Evolutionary conservation across 1,139 yeast species (phyloP).

Genomic region (Geotrichum armillariae): DNA sequence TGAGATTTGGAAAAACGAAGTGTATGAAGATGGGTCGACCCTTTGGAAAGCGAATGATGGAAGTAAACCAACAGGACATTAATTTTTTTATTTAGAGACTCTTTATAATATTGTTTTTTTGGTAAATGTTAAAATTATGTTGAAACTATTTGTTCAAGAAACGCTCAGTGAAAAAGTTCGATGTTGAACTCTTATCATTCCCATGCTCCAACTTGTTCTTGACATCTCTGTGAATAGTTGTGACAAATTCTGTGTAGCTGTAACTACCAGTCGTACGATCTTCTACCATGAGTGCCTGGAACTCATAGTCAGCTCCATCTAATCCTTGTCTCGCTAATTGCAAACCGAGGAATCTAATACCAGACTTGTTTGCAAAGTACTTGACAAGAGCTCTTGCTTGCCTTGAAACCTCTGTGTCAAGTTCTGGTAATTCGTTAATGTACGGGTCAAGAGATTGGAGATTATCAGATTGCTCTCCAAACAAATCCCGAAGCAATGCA

Average conservation of each 20-base stretch:
- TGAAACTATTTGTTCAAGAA: conserved; percentile 19
- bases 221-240: conserved; percentile 38
- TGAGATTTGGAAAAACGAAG: conserved; percentile 53
- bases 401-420: conserved; percentile 66
- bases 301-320: conserved; percentile 61
- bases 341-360: conserved; percentile 50
- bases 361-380: conserved; percentile 47
- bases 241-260: conserved; percentile 36
- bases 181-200: conserved; percentile 21
- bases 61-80: conserved; percentile 4
- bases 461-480: conserved; percentile 56
- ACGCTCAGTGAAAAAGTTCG: conserved; percentile 20
- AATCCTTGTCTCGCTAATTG: conserved; percentile 64
- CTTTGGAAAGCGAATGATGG: conserved; percentile 45
- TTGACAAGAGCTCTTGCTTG: conserved; percentile 66
- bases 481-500: conserved; percentile 66
- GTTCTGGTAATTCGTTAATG: conserved; percentile 65
- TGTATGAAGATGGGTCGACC: conserved; percentile 42
- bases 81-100: conserved; percentile 7
- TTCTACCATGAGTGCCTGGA: conserved; percentile 66
- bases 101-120: neutral
- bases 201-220: conserved; percentile 32
- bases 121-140: too few relatives aligned
- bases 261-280: conserved; percentile 45
- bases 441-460: conserved; percentile 50